These are phyloP conservation scores for Ustilago lituana DNA, from an alignment of 1,284 basidiomycete species.

Conservation along the genomic window DNA sequence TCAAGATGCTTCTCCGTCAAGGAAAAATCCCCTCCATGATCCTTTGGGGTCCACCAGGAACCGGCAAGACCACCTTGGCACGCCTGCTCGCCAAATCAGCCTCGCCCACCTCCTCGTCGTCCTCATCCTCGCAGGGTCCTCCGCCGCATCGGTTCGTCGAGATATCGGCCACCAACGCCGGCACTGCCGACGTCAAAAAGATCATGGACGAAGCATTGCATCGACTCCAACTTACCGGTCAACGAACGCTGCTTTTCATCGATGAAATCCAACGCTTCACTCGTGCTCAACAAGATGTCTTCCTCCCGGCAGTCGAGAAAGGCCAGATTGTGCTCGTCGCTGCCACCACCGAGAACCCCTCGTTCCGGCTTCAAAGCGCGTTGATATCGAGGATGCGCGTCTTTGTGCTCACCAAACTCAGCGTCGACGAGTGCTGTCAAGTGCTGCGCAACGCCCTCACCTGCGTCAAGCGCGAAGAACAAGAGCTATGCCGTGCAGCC, in stretches of 20 bases:
- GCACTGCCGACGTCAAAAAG: constrained; percentile 80
- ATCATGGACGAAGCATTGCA: constrained; percentile 84
- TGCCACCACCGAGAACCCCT: constrained; percentile 91
- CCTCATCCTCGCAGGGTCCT: constrained; percentile 9
- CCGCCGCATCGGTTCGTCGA: constrained; percentile 58
- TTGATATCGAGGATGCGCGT: constrained; percentile 81
- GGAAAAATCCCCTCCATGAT: constrained; percentile 61
- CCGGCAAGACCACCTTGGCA: constrained; percentile 82
- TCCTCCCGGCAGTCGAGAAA: constrained; percentile 43
- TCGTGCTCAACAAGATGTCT: constrained; percentile 78
- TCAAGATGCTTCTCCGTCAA: constrained; percentile 53
- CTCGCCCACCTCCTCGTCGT: constrained; percentile 77
- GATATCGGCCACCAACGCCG: constrained; percentile 71
- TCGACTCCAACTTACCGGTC: constrained; percentile 76
- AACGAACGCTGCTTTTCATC: constrained; percentile 78
- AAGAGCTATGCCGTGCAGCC: background rate
- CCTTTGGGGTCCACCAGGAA: constrained; percentile 64
- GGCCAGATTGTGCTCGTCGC: constrained; percentile 74
- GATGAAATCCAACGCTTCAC: constrained; percentile 88
- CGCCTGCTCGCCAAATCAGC: constrained; percentile 75
- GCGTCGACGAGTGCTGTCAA: constrained; percentile 46
- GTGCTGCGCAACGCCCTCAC: constrained; percentile 49
- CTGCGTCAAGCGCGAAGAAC: constrained; percentile 25
- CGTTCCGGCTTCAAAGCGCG: constrained; percentile 77
- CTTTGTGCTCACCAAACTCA: constrained; percentile 60